Conservation (phyloP, 176 grass and related monocot genomes). For the Oryza meyeriana region DNA sequence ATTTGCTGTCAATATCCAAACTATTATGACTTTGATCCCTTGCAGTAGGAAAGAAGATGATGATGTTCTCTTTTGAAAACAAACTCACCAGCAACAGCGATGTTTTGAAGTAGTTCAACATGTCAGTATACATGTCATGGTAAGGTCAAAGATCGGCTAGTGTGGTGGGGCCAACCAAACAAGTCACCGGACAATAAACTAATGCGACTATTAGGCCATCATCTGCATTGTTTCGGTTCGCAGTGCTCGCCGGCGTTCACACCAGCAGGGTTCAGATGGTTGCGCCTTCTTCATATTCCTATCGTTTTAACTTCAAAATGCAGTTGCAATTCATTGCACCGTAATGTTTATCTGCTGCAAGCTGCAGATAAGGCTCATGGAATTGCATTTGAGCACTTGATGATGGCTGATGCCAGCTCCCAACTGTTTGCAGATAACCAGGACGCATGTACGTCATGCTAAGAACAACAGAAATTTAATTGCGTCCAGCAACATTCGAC, state of each 20-base stretch:
- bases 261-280: not conserved
- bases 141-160: not conserved
- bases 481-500: not conserved
- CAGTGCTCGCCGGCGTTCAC: not conserved
- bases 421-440: not conserved
- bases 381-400: not conserved
- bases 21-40: not conserved
- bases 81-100: not conserved
- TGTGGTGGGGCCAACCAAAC: not conserved
- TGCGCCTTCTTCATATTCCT: not conserved
- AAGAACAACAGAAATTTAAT: no score
- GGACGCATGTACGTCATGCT: not conserved
- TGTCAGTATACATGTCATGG: not conserved
- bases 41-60: not conserved
- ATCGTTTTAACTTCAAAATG: not conserved
- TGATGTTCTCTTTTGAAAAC: not conserved
- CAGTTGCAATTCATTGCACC: not conserved
- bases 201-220: not conserved
- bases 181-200: not conserved
- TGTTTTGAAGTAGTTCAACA: not conserved
- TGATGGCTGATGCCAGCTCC: not conserved
- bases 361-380: not conserved
- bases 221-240: not conserved
- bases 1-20: not conserved
- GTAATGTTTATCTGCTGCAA: not conserved